phyloP scores from a whole-genome alignment of 2,329 filamentous ascomycete species.

The Sarocladiaceae sp. region DNA sequence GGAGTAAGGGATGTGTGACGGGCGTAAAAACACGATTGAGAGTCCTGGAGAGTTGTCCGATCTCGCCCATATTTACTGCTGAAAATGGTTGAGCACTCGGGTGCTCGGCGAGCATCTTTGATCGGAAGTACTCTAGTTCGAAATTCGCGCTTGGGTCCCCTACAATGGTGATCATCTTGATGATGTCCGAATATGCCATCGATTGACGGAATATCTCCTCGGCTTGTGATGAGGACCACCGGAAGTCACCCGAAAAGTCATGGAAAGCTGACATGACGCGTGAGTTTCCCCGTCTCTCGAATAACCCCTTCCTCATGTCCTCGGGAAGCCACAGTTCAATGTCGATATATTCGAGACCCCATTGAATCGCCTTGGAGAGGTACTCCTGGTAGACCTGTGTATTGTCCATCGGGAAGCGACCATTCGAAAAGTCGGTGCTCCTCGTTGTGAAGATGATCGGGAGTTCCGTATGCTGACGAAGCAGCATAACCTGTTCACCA shows the following conservation, averaged over 20 bases:
- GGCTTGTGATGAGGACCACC: conserved; percentile 73
- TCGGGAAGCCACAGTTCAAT: conserved; percentile 86
- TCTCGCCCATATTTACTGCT: conserved; percentile 81
- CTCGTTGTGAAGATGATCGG: conserved; percentile 89
- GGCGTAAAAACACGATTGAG: conserved; percentile 84
- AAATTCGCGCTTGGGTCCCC: conserved; percentile 83
- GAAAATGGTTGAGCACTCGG: conserved; percentile 70
- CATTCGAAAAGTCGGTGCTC: conserved; percentile 71
- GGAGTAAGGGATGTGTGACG: conserved; percentile 79
- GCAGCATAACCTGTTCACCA: conserved; percentile 78
- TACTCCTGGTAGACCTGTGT: conserved; percentile 73
- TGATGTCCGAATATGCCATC: conserved; percentile 73
- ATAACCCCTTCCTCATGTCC: conserved; percentile 63
- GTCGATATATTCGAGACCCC: conserved; percentile 87
- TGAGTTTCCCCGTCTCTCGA: conserved; percentile 69
- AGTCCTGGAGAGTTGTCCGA: conserved; percentile 79
- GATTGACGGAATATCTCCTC: conserved; percentile 69
- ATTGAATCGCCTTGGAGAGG: conserved; percentile 78
- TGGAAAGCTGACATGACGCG: conserved; percentile 91
- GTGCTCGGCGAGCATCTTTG: conserved; percentile 65
- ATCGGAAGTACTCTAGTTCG: conserved; percentile 84
- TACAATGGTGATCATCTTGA: conserved; percentile 88
- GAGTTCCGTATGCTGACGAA: conserved; percentile 78
- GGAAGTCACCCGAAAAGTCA: conserved; percentile 80
- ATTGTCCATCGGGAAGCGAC: conserved; percentile 79